Evolutionary conservation across 129 eudicot species (phyloP), one percentile per base, ranked within the genome.

Genomic region (Flaveria robusta): DNA sequence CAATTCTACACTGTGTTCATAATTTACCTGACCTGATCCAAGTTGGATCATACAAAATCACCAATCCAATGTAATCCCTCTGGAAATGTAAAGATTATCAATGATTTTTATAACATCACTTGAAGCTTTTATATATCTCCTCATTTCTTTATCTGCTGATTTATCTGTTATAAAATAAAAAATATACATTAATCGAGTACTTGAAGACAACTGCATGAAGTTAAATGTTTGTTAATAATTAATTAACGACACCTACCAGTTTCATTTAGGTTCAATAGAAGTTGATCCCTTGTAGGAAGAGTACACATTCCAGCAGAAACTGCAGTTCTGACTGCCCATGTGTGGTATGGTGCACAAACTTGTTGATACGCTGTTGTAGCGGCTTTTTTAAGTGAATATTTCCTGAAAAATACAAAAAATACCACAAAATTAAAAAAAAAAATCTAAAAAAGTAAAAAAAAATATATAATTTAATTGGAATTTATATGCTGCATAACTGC

Each of bases 261-360:
- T 85, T 94, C 99, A 76, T 94, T 91, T 72, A 94, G 80, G 76
- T 79, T 91, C 24, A 86, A 0, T 47, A 91, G 81, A 49, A 94
- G 96, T 68, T 91, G 99, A n/a, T 89, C 97, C 81, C 97, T 87
- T 62, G 99, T 74, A 54, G 97, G 99, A 65, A 94, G 90, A 23
- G 97, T 89, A 76, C 88, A 89, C 99, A 94, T 94, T 22, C 99
- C 97, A n/a, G 99, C 97, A 73, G 89, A 85, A 74, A 86, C 99
- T 14, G 99, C 99, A 29, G 99, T 86, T 84, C 97, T 86, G 26
- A 94, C 92, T 15, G 99, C 94, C 99, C 99, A 94, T 42, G 99
- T 84, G 79, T 94, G 97, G 66, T 86, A 94, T 9, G 98, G 96
- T 16, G 97, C 96, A 76, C 99, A 94, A 8, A 87, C 88, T 74